These are phyloP conservation scores for Davidsoniella neocaledoniae DNA, from an alignment of 2,329 filamentous ascomycete genomes.

Conservation along the genomic window DNA sequence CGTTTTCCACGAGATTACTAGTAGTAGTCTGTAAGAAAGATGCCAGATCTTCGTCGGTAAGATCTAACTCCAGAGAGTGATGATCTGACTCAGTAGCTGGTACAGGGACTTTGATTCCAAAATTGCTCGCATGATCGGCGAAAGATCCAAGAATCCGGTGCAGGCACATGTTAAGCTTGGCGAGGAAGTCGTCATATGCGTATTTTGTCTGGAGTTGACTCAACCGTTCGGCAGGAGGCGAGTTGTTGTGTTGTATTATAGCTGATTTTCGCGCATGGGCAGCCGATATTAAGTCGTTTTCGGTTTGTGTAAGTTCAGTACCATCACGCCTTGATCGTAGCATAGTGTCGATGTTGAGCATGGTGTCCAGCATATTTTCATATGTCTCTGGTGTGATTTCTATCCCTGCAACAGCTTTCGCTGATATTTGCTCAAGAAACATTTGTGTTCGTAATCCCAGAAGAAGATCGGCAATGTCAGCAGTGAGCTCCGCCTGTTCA, in stretches of 20 bases:
- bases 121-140: constrained; percentile 20
- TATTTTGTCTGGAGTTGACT: constrained; percentile 10
- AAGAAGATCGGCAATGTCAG: constrained; percentile 12
- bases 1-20: constrained; percentile 25
- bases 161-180: constrained; percentile 20
- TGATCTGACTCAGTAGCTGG: constrained; percentile 19
- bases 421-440: constrained; percentile 8
- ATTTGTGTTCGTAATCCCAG: constrained; percentile 12
- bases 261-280: constrained; percentile 7
- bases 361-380: constrained; percentile 8
- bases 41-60: constrained; percentile 24
- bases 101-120: constrained; percentile 22
- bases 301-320: constrained; percentile 8
- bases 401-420: constrained; percentile 3
- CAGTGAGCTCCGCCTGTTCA: constrained; percentile 9
- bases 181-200: constrained; percentile 22
- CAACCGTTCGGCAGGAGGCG: neutral
- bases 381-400: constrained; percentile 5
- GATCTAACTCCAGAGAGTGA: constrained; percentile 8
- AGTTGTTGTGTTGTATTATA: constrained; percentile 6
- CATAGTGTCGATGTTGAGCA: constrained; percentile 10
- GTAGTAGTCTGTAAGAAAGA: constrained; percentile 28
- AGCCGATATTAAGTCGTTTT: constrained; percentile 10
- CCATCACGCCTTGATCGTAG: constrained; percentile 7
- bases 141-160: constrained; percentile 20